Evolutionary conservation across 345 rosid genomes (phyloP), one percentile per base, ranked within the genome.

Genomic region (Laguncularia racemosa): DNA sequence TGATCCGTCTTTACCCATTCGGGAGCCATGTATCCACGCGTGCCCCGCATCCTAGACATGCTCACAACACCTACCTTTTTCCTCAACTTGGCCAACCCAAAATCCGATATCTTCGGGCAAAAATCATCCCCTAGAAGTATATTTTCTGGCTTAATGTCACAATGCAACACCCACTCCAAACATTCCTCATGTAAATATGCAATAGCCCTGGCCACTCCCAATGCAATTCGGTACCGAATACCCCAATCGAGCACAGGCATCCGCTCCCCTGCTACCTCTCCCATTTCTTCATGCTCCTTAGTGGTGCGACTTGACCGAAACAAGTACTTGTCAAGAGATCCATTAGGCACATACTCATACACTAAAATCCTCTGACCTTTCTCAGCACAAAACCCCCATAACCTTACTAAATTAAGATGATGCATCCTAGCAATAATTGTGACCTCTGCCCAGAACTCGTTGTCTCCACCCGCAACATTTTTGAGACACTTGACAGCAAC

Each of bases 161-260:
- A 83, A 28, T 85, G 93, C 16, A 85, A 65, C 12, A 85, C 86
- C 80, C 84, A 83, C 59, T 83, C 79, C 21, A 85, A 71, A 65
- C 89, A 83, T 69, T 83, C 86, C 59, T 85, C 87, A 19, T 86
- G 95, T 48, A 83, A 73, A 52, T 83, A 81, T n/a, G 89, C 87
- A n/a, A 85, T 75, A 13, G 84, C 86, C 40, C 82, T 60, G 20
- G 93, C 89, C 57, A 85, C 77, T 16, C 93, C 89, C 12, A 81
- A 75, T 17, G 86, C 85, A 7, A 85, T 81, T 44, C 89, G 64
- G 46, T 78, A 78, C 53, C 85, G 76, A 44, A 84, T 70, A 59
- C 69, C 62, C 89, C 87, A 85, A 46, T 85, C 84, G 0, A 83
- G 78, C 21, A 70, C 33, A 9, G 78, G 64, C 16, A 60, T 70